Conservation (phyloP, 176 grass and related monocot species). For the Elaeis guineensis region DNA sequence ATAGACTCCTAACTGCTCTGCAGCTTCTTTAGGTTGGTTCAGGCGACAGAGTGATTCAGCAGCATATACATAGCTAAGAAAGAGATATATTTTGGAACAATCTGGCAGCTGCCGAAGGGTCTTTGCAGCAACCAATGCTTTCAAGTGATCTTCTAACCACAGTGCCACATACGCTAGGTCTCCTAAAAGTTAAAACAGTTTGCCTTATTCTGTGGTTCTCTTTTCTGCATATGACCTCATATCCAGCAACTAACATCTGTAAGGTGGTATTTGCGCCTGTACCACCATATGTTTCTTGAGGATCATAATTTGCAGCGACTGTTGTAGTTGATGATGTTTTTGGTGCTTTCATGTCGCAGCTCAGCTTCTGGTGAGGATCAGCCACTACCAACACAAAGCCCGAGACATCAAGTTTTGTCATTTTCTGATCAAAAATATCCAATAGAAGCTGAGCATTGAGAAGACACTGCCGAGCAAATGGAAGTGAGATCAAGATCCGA, state of each 20-base stretch:
- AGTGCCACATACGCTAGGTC: constrained; percentile 76
- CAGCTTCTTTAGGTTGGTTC: constrained; percentile 58
- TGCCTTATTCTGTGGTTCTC: constrained; percentile 63
- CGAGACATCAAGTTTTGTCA: background rate
- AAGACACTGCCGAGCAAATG: constrained; percentile 59
- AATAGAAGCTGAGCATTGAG: constrained; percentile 60
- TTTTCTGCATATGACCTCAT: constrained; percentile 56
- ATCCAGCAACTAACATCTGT: constrained; percentile 45
- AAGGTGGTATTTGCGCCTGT: constrained; percentile 39
- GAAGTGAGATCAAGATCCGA: constrained; percentile 45
- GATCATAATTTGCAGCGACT: constrained; percentile 45
- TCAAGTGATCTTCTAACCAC: constrained; percentile 68
- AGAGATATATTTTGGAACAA: constrained; percentile 69
- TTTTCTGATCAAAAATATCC: constrained; percentile 31
- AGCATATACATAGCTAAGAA: constrained; percentile 64
- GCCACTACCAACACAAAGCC: constrained; percentile 19
- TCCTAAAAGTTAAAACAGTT: constrained; percentile 47
- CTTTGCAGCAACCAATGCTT: constrained; percentile 55
- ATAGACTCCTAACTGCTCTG: constrained; percentile 58
- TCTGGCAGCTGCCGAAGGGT: constrained; percentile 39
- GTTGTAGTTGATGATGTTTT: constrained; percentile 9
- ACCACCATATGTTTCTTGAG: constrained; percentile 25
- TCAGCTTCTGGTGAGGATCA: constrained; percentile 20
- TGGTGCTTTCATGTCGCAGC: constrained; percentile 37
- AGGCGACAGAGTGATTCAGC: constrained; percentile 71